Evolutionary conservation across 495 filamentous ascomycete genomes (phyloP), one percentile per base, ranked within the genome.

Genomic region (Lasiosphaeria miniovina): DNA sequence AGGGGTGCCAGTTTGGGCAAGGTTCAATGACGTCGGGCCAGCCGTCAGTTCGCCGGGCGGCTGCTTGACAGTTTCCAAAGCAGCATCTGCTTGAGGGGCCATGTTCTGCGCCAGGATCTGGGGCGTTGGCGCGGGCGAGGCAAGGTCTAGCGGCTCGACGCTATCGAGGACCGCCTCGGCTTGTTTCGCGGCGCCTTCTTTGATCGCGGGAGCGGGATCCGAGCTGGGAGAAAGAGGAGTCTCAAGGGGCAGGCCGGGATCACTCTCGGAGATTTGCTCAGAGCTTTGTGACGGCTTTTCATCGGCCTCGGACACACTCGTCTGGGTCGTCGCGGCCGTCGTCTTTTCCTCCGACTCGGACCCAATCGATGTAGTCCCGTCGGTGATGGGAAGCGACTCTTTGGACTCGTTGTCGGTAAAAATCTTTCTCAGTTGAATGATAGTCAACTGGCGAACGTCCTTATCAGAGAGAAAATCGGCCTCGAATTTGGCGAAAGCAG

Each of bases 401-500:
- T 84, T 85, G 7, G 90, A 87, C 55, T 89, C 87, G 71, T 93
- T 89, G 54, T 98, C 93, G 15, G 95, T 82, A 71, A 98, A 99
- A 55, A 99, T 89, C 69, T 94, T 97, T 73, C 88, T 94, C 52
- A 99, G 79, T 65, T 99, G 95, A 38, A 96, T 80, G 32, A 92
- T 88, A 46, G 95, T 93, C 52, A 99, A 77, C 62, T 93, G 84
- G 59, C 91, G 84, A 61, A 99, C 97, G 75, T 99, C 95, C 65
- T 97, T 98, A 66, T 99, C 95, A 0, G 93, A 96, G 68, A 99
- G 92, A 73, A 94, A 99, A 62, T 93, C 90, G 53, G 85, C 85
- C 67, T 99, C 95, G 59, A 99, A 96, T 36, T 90, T 87, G 38
- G 85, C 83, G 71, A 99, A 99, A 4, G 82, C 83, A 31, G 84